A percentile compares a stretch with the other conserved stretches of the same genome.
phyloP scores from a whole-genome alignment of 306 rosid genomes.

The Dalbergia cochinchinensis region DNA sequence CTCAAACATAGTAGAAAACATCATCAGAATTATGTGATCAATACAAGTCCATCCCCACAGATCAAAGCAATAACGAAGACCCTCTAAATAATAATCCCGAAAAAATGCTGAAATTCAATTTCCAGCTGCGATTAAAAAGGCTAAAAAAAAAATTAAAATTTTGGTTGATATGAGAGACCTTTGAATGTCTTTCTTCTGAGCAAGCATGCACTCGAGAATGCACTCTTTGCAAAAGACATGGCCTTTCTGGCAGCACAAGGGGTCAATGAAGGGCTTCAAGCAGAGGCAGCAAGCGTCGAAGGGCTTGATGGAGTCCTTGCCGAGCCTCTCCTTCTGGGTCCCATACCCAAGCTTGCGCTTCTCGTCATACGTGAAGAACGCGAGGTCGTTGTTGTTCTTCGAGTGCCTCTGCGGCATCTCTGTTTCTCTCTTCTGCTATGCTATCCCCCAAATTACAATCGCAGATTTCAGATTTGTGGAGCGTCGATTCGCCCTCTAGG shows the following conservation, averaged over 20 bases:
- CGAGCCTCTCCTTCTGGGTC: constrained; percentile 94
- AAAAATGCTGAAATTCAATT: background rate
- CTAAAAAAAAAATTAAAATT: background rate
- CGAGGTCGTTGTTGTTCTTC: constrained; percentile 97
- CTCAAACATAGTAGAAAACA: background rate
- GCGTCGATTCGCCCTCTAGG: background rate
- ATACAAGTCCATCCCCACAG: background rate
- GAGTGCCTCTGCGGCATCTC: constrained; percentile 98
- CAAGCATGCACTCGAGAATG: constrained; percentile 82
- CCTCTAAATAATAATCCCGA: background rate
- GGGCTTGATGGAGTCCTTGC: constrained; percentile 93
- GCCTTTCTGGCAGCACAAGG: constrained; percentile 87
- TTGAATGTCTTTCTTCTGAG: constrained; percentile 96
- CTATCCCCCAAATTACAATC: background rate
- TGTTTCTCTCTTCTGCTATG: background rate
- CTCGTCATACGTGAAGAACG: constrained; percentile 99
- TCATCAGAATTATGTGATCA: background rate
- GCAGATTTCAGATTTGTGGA: background rate
- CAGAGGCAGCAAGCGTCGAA: constrained; percentile 95
- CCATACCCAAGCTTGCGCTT: constrained; percentile 93
- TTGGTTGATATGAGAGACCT: constrained; percentile 53
- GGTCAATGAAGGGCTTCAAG: constrained; percentile 89
- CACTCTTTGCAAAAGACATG: constrained; percentile 95
- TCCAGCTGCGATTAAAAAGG: background rate
- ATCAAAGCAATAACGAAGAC: background rate